Conservation (phyloP, 257 asterid genomes). For the Plantago major region DNA sequence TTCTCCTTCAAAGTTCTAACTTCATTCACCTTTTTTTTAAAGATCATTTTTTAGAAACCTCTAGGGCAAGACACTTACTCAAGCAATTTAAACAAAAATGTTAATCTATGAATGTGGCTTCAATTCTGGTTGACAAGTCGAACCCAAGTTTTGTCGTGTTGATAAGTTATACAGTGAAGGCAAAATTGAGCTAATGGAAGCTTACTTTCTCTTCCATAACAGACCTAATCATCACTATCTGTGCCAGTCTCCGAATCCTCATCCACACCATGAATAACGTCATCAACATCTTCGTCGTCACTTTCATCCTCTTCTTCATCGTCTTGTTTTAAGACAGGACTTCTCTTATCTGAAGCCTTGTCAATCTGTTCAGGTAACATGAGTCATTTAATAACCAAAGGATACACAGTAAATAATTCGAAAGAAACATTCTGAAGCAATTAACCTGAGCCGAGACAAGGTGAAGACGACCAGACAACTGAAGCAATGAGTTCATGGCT, state of each 20-base stretch:
- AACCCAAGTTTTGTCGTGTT: too few relatives aligned
- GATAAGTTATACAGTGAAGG: too few relatives aligned
- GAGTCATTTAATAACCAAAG: background rate
- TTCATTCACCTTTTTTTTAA: too few relatives aligned
- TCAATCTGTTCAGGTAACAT: slow-evolving; percentile 39
- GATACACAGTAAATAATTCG: background rate
- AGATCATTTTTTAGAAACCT: too few relatives aligned
- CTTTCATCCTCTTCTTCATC: slow-evolving; percentile 43
- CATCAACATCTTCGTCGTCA: slow-evolving; percentile 81
- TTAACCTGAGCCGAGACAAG: slow-evolving; percentile 84
- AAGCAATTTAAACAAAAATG: too few relatives aligned
- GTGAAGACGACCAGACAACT: slow-evolving; percentile 86
- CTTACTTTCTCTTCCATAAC: slow-evolving; percentile 13
- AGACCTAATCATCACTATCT: slow-evolving; percentile 49
- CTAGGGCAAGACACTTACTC: too few relatives aligned
- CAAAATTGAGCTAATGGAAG: slow-evolving; percentile 14
- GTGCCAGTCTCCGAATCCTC: slow-evolving; percentile 62
- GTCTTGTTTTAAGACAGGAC: slow-evolving; percentile 16
- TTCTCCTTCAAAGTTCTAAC: too few relatives aligned
- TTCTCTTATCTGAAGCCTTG: slow-evolving; percentile 43
- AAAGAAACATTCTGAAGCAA: slow-evolving; percentile 4
- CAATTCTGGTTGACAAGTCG: too few relatives aligned
- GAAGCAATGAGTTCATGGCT: slow-evolving; percentile 50
- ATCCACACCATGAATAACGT: slow-evolving; percentile 60
- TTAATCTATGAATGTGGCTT: too few relatives aligned